Evolutionary conservation across 2,329 filamentous ascomycete species (phyloP), one percentile per base, ranked within the genome.

Genomic region (Colletotrichum sp.): DNA sequence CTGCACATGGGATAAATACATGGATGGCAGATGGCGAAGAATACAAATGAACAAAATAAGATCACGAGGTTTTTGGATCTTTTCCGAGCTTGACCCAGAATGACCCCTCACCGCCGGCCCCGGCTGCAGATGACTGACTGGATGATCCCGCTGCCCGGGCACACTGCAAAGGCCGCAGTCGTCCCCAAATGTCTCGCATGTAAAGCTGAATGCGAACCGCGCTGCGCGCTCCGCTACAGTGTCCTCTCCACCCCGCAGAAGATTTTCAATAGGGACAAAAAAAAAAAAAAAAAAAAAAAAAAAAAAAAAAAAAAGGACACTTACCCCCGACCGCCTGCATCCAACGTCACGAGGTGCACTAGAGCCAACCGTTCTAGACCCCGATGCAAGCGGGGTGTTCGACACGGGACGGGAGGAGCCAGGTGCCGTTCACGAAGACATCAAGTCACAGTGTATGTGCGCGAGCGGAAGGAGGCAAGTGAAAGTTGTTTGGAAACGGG

Each of bases 161-260:
- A n/a, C 39, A 12, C 39, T 48, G 39, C 39, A 48, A 52, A 21
- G 43, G 43, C 43, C 43, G 43, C 64, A 39, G 64, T 55, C 64
- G 64, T 67, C n/a, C 32, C 43, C 39, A 52, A 36, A 48, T 75
- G 73, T 75, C 73, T 75, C 70, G 73, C 73, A 75, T 73, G 71
- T 73, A 34, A 72, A 68, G 73, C 73, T 75, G 73, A 73, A 75
- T 75, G 72, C 72, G 24, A 61, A 65, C 61, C 28, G 43, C 43
- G 43, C 43, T 52, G 43, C n/a, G 43, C 43, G 43, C 43, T 52
- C 43, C 43, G 43, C 43, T 52, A 21, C 12, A 13, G 43, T 13
- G 43, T 52, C 57, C 30, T 16, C 34, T 36, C 34, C 34, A 36
- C 34, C 34, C 34, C 15, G 34, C 34, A 36, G 34, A 36, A 36